Conservation (phyloP, 2,329 filamentous ascomycete species). For the Sporothrix inflata region DNA sequence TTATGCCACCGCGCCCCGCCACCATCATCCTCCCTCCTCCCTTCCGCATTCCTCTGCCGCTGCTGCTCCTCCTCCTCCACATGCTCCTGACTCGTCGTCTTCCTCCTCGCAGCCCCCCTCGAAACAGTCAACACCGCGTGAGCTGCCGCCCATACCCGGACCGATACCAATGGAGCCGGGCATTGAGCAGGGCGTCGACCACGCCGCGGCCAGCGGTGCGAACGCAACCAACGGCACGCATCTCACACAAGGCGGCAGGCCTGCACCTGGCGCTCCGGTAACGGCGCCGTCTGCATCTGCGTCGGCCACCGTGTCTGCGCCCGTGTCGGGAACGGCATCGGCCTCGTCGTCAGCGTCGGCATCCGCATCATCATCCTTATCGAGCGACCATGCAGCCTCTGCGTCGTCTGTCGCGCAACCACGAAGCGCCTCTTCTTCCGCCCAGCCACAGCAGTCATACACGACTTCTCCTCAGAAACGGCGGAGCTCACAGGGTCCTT, state of each 20-base stretch:
- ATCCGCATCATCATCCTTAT: background rate
- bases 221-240: background rate
- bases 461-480: slow-evolving; percentile 44
- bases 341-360: background rate
- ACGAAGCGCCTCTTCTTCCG: background rate
- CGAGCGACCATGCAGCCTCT: slow-evolving; percentile 17
- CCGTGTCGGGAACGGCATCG: background rate
- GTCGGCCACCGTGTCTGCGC: slow-evolving; percentile 8
- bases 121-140: slow-evolving; percentile 31
- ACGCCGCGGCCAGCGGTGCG: slow-evolving; percentile 19
- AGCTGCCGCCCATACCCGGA: slow-evolving; percentile 39
- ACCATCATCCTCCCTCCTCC: slow-evolving; percentile 23
- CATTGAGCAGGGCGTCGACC: slow-evolving; percentile 35
- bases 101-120: background rate
- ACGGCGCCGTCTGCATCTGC: background rate
- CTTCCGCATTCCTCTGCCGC: background rate
- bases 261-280: slow-evolving; percentile 14
- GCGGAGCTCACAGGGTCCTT: slow-evolving; percentile 49
- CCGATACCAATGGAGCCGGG: slow-evolving; percentile 38
- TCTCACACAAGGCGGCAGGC: background rate
- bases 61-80: background rate
- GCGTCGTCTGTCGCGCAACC: background rate
- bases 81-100: background rate
- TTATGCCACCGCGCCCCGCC: slow-evolving; percentile 38
- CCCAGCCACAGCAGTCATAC: slow-evolving; percentile 25